These are phyloP conservation scores for Leptomonas pyrrhocoris DNA, from an alignment of 208 protist genomes.

Conservation along the genomic window DNA sequence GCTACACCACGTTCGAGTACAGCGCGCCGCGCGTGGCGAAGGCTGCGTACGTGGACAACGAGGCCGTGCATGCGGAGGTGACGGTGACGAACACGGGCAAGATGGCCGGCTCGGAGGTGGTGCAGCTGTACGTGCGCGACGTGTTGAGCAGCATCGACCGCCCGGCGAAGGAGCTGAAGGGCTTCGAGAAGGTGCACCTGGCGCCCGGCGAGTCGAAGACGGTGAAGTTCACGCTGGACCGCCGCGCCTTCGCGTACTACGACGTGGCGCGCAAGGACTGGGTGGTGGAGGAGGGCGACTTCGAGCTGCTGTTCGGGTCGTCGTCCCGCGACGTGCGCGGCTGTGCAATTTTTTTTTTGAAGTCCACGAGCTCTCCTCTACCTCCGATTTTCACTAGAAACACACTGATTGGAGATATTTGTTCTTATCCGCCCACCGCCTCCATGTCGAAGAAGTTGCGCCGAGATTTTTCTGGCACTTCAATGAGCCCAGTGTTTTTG, in stretches of 20 bases:
- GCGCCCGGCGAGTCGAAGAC: constrained; percentile 23
- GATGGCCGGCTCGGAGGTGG: constrained; percentile 13
- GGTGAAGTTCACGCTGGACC: constrained; percentile 25
- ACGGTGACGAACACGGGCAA: constrained; percentile 18
- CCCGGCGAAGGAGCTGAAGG: constrained; percentile 19
- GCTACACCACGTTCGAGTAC: constrained; percentile 20
- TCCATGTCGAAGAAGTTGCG: constrained; percentile 7
- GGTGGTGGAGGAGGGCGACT: constrained; percentile 26
- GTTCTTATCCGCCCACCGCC: constrained; percentile 4
- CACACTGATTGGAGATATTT: constrained; percentile 11
- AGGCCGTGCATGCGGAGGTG: constrained; percentile 14
- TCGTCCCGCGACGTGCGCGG: constrained; percentile 25
- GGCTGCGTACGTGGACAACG: constrained; percentile 16
- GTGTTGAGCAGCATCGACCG: constrained; percentile 13
- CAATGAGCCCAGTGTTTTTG: constrained; percentile 1
- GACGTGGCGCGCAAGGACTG: constrained; percentile 29
- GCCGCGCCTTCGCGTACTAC: constrained; percentile 30
- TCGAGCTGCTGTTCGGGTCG: constrained; percentile 27
- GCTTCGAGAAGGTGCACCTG: constrained; percentile 27
- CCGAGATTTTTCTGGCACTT: neutral
- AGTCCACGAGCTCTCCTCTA: neutral
- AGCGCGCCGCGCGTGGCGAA: constrained; percentile 16
- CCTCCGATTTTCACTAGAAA: constrained; percentile 5
- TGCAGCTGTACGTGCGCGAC: constrained; percentile 23
- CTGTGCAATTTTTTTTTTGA: neutral